Evolutionary conservation across 2,329 filamentous ascomycete genomes (phyloP).

Genomic region (Aspergillus ochraceoroseus): DNA sequence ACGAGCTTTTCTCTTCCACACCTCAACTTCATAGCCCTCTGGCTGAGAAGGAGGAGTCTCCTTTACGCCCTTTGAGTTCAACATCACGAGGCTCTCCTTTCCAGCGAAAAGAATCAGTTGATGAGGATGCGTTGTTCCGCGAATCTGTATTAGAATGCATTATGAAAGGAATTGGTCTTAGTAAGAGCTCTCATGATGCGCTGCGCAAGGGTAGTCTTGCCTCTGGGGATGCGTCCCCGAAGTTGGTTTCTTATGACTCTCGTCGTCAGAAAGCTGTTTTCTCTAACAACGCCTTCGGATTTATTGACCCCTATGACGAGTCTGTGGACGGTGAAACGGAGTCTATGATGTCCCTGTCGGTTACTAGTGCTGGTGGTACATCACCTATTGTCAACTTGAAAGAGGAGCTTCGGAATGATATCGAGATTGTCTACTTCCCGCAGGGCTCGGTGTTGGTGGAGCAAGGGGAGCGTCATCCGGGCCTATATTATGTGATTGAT

Average conservation of each 20-base stretch:
- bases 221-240: constrained; percentile 80
- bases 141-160: constrained; percentile 91
- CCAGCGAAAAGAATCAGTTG: constrained; percentile 72
- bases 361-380: constrained; percentile 58
- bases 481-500: constrained; percentile 94
- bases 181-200: constrained; percentile 57
- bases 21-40: constrained; percentile 38
- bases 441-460: constrained; percentile 92
- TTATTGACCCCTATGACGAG: constrained; percentile 77
- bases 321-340: constrained; percentile 75
- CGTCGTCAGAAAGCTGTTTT: constrained; percentile 74
- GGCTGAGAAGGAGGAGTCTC: constrained; percentile 40
- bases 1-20: constrained; percentile 37
- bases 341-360: constrained; percentile 66
- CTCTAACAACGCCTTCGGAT: constrained; percentile 85
- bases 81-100: constrained; percentile 36
- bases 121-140: constrained; percentile 84
- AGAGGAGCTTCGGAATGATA: constrained; percentile 80
- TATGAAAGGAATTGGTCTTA: constrained; percentile 86
- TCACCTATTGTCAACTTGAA: constrained; percentile 61
- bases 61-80: constrained; percentile 32
- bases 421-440: constrained; percentile 96
- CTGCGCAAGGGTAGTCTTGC: constrained; percentile 57
- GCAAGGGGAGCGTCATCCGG: constrained; percentile 93
- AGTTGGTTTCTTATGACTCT: constrained; percentile 77